phyloP scores from a whole-genome alignment of 352 stramenopile genomes.

The Peronospora farinosa region DNA sequence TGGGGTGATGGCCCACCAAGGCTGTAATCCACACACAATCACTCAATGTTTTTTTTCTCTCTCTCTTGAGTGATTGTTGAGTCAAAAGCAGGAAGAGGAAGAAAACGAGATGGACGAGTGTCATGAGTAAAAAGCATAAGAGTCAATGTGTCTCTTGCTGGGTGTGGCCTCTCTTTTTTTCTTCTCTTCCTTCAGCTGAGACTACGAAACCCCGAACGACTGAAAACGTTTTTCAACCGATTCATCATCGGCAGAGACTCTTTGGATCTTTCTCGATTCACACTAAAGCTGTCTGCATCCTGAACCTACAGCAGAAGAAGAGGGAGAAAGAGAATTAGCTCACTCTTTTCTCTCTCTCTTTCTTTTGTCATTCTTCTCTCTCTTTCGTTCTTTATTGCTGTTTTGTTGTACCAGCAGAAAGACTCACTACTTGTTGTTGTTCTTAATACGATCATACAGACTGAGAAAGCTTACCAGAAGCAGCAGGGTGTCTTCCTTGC shows the following conservation, averaged over 20 bases:
- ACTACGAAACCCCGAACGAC: conserved; percentile 23
- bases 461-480: conserved; percentile 99
- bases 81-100: conserved; percentile 3
- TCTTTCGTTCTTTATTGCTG: neutral
- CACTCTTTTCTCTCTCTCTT: conserved; percentile 1
- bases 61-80: conserved; percentile 6
- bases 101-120: neutral
- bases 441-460: conserved; percentile 49
- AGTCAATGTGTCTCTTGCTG: neutral
- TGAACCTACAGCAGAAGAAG: conserved; percentile 9
- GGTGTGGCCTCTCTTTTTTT: neutral
- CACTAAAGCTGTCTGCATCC: conserved; percentile 20
- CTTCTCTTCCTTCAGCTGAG: conserved; percentile 2
- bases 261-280: conserved; percentile 10
- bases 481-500: conserved; percentile 98
- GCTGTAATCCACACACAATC: conserved; percentile 58
- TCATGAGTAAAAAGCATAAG: neutral
- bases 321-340: neutral
- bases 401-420: neutral
- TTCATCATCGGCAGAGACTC: conserved; percentile 39
- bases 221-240: conserved; percentile 24
- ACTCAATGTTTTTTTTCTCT: too few relatives aligned
- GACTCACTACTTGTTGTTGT: conserved; percentile 3
- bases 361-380: conserved; percentile 1
- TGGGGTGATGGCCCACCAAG: conserved; percentile 55